A percentile compares a stretch with the other conserved stretches of the same genome.
Conservation (phyloP, 257 asterid species). For the Leptodermis oblonga region DNA sequence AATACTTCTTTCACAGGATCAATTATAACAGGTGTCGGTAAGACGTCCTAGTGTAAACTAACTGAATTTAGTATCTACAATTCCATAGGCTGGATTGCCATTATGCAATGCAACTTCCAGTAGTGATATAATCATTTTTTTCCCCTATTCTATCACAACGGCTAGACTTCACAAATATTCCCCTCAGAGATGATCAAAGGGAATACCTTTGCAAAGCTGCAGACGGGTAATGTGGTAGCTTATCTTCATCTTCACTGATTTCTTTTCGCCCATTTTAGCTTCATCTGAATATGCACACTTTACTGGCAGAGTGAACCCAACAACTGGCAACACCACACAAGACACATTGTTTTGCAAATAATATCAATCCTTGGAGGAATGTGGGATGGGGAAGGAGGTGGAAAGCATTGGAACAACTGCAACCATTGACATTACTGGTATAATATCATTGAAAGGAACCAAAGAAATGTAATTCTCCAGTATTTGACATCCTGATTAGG, state of each 20-base stretch:
- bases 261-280: neutral
- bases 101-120: neutral
- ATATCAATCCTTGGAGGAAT: neutral
- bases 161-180: constrained; percentile 87
- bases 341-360: constrained; percentile 78
- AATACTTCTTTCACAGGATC: constrained; percentile 87
- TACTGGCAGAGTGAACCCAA: constrained; percentile 57
- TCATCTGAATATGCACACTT: neutral
- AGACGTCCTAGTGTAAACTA: neutral
- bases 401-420: neutral
- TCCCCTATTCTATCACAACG: no score
- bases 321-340: constrained; percentile 80
- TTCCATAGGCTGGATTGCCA: neutral
- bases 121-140: neutral
- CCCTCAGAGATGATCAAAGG: constrained; percentile 89
- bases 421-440: neutral
- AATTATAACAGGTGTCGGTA: constrained; percentile 86
- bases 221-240: constrained; percentile 51
- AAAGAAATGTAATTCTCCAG: no score
- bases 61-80: neutral
- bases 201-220: constrained; percentile 82
- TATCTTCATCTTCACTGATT: neutral
- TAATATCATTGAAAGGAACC: no score
- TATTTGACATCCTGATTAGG: neutral
- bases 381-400: neutral